Percentiles rank a stretch among this genome's conserved stretches.
phyloP scores from a whole-genome alignment of 2,329 filamentous ascomycete genomes.

The Aurifilum marmelostoma region DNA sequence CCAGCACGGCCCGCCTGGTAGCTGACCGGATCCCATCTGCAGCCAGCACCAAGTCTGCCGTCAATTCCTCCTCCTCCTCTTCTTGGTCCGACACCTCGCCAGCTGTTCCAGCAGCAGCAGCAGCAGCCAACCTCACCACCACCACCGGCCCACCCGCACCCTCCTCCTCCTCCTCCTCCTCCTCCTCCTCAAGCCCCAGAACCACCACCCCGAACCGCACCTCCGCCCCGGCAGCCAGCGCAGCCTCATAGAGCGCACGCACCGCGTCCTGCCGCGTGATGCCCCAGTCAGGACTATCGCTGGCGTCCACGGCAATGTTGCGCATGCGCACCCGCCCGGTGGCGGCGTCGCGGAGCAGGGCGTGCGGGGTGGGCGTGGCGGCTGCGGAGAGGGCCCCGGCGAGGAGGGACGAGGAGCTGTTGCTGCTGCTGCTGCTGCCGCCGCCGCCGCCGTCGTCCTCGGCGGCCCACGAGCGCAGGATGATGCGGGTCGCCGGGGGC shows the following conservation, averaged over 20 bases:
- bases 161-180: too few species aligned
- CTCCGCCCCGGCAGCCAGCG: constrained; percentile 18
- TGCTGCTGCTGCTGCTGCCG: too few species aligned
- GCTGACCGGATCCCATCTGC: constrained; percentile 50
- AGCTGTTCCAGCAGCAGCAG: too few species aligned
- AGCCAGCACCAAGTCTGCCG: constrained; percentile 47
- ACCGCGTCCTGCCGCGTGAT: constrained; percentile 29
- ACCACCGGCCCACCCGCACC: neutral
- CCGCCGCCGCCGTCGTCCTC: neutral
- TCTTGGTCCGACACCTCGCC: constrained; percentile 34
- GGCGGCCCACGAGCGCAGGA: constrained; percentile 31
- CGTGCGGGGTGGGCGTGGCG: constrained; percentile 13
- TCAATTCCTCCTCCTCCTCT: constrained; percentile 40
- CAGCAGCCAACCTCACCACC: neutral
- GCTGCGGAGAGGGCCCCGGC: neutral
- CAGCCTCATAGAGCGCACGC: constrained; percentile 19
- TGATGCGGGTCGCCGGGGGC: constrained; percentile 29
- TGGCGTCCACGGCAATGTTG: constrained; percentile 25
- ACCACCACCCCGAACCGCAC: constrained; percentile 10
- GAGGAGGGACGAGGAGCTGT: neutral
- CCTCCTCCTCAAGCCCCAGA: constrained; percentile 1
- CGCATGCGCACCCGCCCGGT: constrained; percentile 28
- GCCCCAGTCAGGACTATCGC: constrained; percentile 30
- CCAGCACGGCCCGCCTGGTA: constrained; percentile 45
- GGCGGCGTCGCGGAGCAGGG: constrained; percentile 29